Evolutionary conservation across 257 asterid genomes (phyloP), one percentile per base, ranked within the genome.

Genomic region (Solanum virginianum): DNA sequence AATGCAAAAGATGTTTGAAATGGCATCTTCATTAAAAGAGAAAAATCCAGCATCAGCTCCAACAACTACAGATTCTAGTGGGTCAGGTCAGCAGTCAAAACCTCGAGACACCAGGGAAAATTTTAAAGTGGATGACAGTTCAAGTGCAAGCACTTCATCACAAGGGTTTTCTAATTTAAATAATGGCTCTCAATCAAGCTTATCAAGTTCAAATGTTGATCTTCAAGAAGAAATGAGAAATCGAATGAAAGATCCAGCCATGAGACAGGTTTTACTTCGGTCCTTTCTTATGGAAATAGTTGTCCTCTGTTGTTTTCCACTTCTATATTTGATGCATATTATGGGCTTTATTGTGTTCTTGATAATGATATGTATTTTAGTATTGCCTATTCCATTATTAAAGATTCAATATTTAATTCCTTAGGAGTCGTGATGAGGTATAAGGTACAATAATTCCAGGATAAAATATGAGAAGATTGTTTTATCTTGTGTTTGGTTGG

Each of bases 191-290:
- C 92, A 89, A 86, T 86, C 95, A 83, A 85, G 91, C 74, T 85
- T 93, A 81, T 84, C 88, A 80, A 91, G 91, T 88, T 82, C 97
- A 12, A 60, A 85, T 89, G 90, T 81, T 86, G 98, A 93, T 92
- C 89, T 95, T 77, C 99, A 95, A 89, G 99, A 95, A 84, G 98
- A 95, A 86, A 93, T 97, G 99, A 92, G 93, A 89, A 94, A 93
- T 83, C 98, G 94, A 91, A 91, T 97, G 98, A 93, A 94, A 85
- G 98, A 97, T 95, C 99, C 99, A 57, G 98, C 96, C 63, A 93
- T 94, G 99, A 93, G 91, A 80, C 94, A 97, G 99, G 99, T 97
- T 87, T 51, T 84, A 62, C 47, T 71, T 77, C 7, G 5, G n/a
- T 56, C 85, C 80, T 11, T 43, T 43, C 3, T 60, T 82, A 66